phyloP scores from a whole-genome alignment of 495 filamentous ascomycete genomes.

The Aspergillus ellipticus region DNA sequence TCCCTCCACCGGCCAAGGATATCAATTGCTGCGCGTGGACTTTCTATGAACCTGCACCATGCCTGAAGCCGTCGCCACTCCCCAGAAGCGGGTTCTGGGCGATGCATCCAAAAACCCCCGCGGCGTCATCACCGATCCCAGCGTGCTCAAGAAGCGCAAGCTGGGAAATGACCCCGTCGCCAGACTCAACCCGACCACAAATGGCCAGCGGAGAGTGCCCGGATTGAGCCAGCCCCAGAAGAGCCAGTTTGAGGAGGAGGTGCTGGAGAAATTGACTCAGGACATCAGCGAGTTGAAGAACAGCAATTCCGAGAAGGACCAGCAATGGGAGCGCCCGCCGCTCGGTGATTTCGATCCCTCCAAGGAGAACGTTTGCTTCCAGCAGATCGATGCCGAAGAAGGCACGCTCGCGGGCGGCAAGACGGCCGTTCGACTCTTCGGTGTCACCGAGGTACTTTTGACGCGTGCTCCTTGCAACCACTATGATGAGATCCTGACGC shows the following conservation, averaged over 20 bases:
- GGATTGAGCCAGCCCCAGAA: conserved; percentile 77
- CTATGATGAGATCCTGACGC: background rate
- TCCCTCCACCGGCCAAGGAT: background rate
- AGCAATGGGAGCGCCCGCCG: conserved; percentile 83
- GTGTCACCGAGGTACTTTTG: conserved; percentile 77
- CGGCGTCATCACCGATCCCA: conserved; percentile 46
- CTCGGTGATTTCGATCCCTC: conserved; percentile 68
- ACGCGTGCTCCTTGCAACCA: background rate
- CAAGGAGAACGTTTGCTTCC: conserved; percentile 75
- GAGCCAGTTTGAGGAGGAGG: conserved; percentile 89
- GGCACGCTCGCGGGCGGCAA: conserved; percentile 69
- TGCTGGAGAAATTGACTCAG: conserved; percentile 90
- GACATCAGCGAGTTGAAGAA: conserved; percentile 81
- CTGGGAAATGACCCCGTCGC: conserved; percentile 56
- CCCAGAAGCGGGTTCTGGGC: conserved; percentile 57
- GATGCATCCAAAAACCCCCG: conserved; percentile 53
- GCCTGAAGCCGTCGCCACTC: conserved; percentile 46
- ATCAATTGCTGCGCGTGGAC: background rate
- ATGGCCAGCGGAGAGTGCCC: conserved; percentile 51
- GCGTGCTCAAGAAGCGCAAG: conserved; percentile 70
- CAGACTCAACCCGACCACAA: conserved; percentile 55
- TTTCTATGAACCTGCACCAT: conserved; percentile 31
- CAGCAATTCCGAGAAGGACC: conserved; percentile 86
- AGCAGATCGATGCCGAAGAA: conserved; percentile 94
- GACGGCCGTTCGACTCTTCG: conserved; percentile 82